Evolutionary conservation across 176 grass and related monocot species (phyloP).

Genomic region (Avena atlantica): DNA sequence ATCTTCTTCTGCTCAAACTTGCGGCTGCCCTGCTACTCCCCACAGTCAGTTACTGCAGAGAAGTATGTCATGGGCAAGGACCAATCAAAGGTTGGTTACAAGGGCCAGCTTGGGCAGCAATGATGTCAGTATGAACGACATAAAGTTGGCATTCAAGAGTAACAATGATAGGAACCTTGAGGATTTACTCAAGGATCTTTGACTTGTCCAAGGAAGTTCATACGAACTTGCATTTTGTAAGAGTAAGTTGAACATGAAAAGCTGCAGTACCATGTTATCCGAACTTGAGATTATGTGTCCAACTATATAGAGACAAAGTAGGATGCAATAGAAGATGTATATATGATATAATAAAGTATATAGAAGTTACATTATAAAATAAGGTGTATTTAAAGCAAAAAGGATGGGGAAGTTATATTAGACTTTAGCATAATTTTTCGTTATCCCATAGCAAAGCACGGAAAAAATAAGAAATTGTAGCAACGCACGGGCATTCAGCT

Average conservation of each 20-base stretch:
- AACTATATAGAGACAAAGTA: no score
- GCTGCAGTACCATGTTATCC: conserved; percentile 31
- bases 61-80: conserved; percentile 41
- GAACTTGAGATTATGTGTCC: conserved; percentile 3
- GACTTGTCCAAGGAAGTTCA: neutral
- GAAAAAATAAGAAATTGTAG: no score
- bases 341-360: no score
- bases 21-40: no score
- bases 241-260: conserved; percentile 36
- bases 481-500: no score
- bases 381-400: no score
- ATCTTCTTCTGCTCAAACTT: no score
- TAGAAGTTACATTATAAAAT: no score
- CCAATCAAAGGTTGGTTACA: conserved; percentile 56
- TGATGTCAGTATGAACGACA: conserved; percentile 64
- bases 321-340: no score
- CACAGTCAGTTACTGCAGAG: conserved; percentile 59
- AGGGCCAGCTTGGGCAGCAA: conserved; percentile 77
- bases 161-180: conserved; percentile 59
- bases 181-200: conserved; percentile 53
- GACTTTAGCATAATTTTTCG: no score
- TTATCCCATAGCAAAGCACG: no score
- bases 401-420: no score
- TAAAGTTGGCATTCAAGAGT: conserved; percentile 66
- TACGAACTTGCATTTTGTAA: conserved; percentile 19